Conservation (phyloP, 2,329 filamentous ascomycete genomes). For the Sporothrix schenckii region DNA sequence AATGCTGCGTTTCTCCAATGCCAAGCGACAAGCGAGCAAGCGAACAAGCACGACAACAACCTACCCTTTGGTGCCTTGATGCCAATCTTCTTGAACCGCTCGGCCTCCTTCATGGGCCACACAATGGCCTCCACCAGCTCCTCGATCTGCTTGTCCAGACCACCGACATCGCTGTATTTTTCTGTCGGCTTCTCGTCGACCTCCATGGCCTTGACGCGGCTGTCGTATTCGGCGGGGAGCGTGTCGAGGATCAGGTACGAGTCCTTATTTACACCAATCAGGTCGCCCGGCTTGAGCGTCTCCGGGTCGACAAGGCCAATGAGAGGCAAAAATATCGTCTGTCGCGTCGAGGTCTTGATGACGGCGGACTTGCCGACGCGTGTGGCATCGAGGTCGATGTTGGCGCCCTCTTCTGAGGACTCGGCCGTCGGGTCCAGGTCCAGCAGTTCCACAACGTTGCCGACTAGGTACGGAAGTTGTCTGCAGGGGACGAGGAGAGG, state of each 20-base stretch:
- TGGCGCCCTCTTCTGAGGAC: slow-evolving; percentile 95
- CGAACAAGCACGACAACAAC: background rate
- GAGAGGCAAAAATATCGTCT: slow-evolving; percentile 96
- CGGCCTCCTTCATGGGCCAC: slow-evolving; percentile 99
- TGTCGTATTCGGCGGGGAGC: slow-evolving; percentile 95
- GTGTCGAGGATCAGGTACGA: slow-evolving; percentile 97
- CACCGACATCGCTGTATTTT: slow-evolving; percentile 97
- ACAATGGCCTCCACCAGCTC: slow-evolving; percentile 98
- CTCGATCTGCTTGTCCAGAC: slow-evolving; percentile 97
- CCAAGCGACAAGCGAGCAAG: too few relatives aligned
- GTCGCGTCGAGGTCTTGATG: slow-evolving; percentile 97
- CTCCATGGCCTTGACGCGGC: slow-evolving; percentile 99
- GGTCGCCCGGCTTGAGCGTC: slow-evolving; percentile 89
- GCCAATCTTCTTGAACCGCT: slow-evolving; percentile 98
- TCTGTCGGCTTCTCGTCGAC: slow-evolving; percentile 99
- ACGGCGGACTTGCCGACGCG: slow-evolving; percentile 97
- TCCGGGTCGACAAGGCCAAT: slow-evolving; percentile 97
- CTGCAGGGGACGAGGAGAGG: slow-evolving; percentile 49
- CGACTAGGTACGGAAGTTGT: slow-evolving; percentile 96
- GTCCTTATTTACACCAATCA: slow-evolving; percentile 99
- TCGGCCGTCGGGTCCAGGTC: slow-evolving; percentile 96
- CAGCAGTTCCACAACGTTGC: slow-evolving; percentile 95
- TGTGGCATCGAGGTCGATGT: slow-evolving; percentile 96
- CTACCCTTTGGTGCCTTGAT: slow-evolving; percentile 99
- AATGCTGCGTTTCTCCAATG: background rate